Evolutionary conservation across 2,329 filamentous ascomycete species (phyloP), one percentile per base, ranked within the genome.

Genomic region (Bimuria novae-zelandiae): DNA sequence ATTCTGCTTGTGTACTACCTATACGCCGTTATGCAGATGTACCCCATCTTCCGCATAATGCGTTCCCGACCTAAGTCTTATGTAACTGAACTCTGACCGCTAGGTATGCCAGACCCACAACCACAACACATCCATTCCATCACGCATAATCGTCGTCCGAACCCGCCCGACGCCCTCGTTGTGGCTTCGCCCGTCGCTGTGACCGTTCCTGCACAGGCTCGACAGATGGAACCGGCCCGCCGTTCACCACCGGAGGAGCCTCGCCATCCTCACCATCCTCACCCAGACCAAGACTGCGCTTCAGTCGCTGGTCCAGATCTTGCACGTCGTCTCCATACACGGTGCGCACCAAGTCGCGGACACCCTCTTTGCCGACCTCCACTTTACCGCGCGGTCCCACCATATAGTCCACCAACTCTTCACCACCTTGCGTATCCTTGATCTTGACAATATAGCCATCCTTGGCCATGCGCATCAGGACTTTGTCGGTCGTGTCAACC

Each of bases 331-430:
- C 64, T 6, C 68, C 84, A 67, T 82, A 85, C 1, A 87, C 81
- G 45, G 74, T 75, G 55, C 77, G 76, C 3, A 92, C 84, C 57
- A 97, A 75, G 0, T 85, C 86, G 16, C 86, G 84, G 11, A 94
- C 88, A 0, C 89, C 90, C 44, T 85, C 82, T n/a, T 86, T 80
- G 0, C 89, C 90, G 30, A 97, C 84, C 73, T 97, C 94, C 7
- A 92, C 81, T 74, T 89, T 94, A 5, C 89, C 93, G 19, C 94
- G 83, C 5, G 91, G 88, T 1, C 94, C 94, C 12, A 97, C 84
- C 51, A 89, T 84, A 82, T 90, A 99, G 42, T 90, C 92, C 7
- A 91, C 80, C 2, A 84, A 80, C 57, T 93, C 87, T 32, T 96
- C 90, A 22, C 89, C 90, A 1, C 84, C 85, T 63, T 75, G 75